These are phyloP conservation scores for Naganishia kalamii DNA, from an alignment of 768 basidiomycete species.

Conservation along the genomic window DNA sequence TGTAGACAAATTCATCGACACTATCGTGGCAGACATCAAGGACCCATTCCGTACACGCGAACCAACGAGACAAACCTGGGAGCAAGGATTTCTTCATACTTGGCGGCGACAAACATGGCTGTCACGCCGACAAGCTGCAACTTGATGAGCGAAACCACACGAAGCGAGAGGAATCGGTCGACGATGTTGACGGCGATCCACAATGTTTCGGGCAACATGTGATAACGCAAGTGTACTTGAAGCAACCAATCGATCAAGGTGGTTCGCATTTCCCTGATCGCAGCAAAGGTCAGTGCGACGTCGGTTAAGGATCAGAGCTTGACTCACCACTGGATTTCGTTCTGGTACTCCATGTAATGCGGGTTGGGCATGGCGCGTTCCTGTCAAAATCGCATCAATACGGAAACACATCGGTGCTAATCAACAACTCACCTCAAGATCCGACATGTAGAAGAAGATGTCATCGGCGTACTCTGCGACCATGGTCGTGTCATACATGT, in stretches of 20 bases:
- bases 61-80: constrained; percentile 54
- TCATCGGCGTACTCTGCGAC: constrained; percentile 98
- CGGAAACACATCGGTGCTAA: background rate
- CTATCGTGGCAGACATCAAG: constrained; percentile 24
- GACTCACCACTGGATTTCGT: constrained; percentile 61
- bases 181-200: constrained; percentile 99
- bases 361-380: constrained; percentile 81
- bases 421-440: constrained; percentile 70
- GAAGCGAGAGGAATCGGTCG: constrained; percentile 82
- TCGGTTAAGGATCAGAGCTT: background rate
- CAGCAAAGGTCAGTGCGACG: background rate
- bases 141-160: constrained; percentile 80
- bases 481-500: constrained; percentile 83
- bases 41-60: background rate
- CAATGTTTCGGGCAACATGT: constrained; percentile 96
- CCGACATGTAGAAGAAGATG: constrained; percentile 91
- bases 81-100: constrained; percentile 98
- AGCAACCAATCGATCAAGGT: constrained; percentile 97
- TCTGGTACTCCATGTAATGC: constrained; percentile 88
- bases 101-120: constrained; percentile 97
- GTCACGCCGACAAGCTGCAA: constrained; percentile 96
- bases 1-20: constrained; percentile 95
- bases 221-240: constrained; percentile 95
- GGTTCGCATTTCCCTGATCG: constrained; percentile 80
- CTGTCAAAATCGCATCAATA: constrained; percentile 47